These are phyloP conservation scores for Dioszegia crocea DNA, from an alignment of 768 basidiomycete genomes.

Conservation along the genomic window DNA sequence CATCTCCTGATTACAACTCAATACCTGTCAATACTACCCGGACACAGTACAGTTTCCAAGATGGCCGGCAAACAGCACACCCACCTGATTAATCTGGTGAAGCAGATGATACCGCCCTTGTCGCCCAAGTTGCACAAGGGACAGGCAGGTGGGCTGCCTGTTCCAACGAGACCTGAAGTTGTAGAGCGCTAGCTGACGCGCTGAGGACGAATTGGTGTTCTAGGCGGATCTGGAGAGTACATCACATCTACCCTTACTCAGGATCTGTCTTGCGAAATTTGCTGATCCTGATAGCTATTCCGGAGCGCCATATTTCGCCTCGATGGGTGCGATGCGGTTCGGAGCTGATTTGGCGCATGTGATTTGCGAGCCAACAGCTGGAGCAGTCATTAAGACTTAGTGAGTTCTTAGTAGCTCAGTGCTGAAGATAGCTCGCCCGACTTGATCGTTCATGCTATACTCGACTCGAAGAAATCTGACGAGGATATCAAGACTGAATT, in stretches of 20 bases:
- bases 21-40: too few species aligned
- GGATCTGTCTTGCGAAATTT: background rate
- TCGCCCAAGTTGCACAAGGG: constrained; percentile 88
- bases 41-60: too few species aligned
- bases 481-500: constrained; percentile 45
- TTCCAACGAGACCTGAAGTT: background rate
- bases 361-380: constrained; percentile 90
- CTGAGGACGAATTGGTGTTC: constrained; percentile 79
- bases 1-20: too few species aligned
- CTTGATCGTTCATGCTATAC: constrained; percentile 92
- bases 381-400: constrained; percentile 90
- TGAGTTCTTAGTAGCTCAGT: constrained; percentile 43
- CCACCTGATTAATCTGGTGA: constrained; percentile 57
- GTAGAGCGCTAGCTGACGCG: background rate
- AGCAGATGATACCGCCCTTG: constrained; percentile 81
- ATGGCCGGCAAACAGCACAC: constrained; percentile 35
- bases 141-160: constrained; percentile 65
- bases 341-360: constrained; percentile 95
- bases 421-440: constrained; percentile 54
- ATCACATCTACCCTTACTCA: constrained; percentile 33
- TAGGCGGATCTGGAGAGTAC: constrained; percentile 91
- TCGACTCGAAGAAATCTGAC: constrained; percentile 64
- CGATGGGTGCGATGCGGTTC: constrained; percentile 81
- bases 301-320: constrained; percentile 93
- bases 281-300: constrained; percentile 64